Evolutionary conservation across 257 asterid species (phyloP).

Genomic region (Scutellaria galericulata): DNA sequence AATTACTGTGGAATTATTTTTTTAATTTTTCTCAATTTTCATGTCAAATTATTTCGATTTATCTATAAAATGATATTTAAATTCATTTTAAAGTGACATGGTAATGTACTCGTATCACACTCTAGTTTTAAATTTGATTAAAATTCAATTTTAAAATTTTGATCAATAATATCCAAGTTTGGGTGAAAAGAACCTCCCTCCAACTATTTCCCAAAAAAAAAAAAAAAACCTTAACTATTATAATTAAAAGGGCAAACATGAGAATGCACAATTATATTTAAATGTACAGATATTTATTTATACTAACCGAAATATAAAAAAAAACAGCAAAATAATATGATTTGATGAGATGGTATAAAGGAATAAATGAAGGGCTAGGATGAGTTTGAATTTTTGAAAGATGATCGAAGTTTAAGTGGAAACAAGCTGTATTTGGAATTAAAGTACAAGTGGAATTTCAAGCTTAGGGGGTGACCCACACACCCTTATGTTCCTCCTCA

Average conservation of each 20-base stretch:
- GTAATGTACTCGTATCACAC: no score
- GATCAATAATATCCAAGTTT: not conserved
- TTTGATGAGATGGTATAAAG: constrained; percentile 14
- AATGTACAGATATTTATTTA: not conserved
- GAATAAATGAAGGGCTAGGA: constrained; percentile 12
- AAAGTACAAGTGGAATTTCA: not conserved
- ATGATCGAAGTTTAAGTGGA: constrained; percentile 19
- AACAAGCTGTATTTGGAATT: constrained; percentile 30
- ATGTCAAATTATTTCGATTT: no score
- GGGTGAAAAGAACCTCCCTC: not conserved
- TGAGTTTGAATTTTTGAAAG: constrained; percentile 3
- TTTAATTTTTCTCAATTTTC: no score
- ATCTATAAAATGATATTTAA: no score
- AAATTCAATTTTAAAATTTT: no score
- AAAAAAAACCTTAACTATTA: not conserved
- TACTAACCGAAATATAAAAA: not conserved
- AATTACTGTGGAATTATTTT: no score
- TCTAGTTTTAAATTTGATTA: no score
- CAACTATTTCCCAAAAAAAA: no score
- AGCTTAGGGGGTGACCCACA: constrained; percentile 19
- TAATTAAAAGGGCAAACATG: not conserved
- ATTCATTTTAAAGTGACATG: no score
- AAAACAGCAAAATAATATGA: not conserved
- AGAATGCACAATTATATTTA: not conserved
- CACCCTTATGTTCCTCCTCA: constrained; percentile 1